These are phyloP conservation scores for Senecio squalidus DNA, from an alignment of 140 eudicot genomes.

Conservation along the genomic window DNA sequence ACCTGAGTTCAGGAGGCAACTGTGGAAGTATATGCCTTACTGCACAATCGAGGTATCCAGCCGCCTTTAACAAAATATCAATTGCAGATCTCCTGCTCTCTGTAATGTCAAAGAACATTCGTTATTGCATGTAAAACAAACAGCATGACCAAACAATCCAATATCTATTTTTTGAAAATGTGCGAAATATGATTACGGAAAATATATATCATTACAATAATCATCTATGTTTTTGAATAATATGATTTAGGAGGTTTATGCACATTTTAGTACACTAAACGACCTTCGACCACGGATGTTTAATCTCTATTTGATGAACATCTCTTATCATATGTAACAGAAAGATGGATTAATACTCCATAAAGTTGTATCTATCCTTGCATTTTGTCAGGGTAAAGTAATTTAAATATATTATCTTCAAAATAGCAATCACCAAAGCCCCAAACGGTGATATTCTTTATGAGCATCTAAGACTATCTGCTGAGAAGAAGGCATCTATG, in stretches of 20 bases:
- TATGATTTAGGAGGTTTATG: no score
- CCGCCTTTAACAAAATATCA: conserved; percentile 85
- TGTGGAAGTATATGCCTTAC: conserved; percentile 82
- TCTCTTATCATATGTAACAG: not conserved
- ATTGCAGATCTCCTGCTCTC: conserved; percentile 83
- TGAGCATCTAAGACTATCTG: not conserved
- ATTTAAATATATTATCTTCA: not conserved
- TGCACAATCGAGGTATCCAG: conserved; percentile 97
- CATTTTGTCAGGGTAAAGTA: not conserved
- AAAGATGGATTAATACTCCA: not conserved
- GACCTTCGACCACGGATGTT: no score
- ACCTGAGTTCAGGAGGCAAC: conserved; percentile 82
- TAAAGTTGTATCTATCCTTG: conserved; percentile 11
- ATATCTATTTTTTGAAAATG: not conserved
- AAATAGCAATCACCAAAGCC: not conserved
- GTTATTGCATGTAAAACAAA: conserved; percentile 1
- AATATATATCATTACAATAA: no score
- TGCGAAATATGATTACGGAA: no score
- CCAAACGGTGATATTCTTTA: not conserved
- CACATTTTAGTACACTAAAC: no score
- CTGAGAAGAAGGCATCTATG: not conserved
- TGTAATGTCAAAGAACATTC: conserved; percentile 23
- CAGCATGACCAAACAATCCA: not conserved
- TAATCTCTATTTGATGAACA: no score
- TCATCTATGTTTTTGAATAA: no score